These are phyloP conservation scores for Yarrowia galli DNA, from an alignment of 1,139 yeast genomes.

Conservation along the genomic window DNA sequence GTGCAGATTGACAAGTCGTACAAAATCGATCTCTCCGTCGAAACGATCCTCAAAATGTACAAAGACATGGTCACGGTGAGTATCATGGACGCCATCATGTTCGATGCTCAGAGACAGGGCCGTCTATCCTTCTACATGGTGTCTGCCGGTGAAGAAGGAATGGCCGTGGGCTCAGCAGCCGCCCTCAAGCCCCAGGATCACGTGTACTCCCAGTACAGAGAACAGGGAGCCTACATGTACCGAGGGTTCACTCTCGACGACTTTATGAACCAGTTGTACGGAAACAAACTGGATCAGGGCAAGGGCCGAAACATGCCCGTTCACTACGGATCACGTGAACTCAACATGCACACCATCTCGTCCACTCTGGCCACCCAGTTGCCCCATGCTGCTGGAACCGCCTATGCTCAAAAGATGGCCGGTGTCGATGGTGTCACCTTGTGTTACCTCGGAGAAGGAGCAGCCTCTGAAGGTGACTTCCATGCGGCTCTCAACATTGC, in stretches of 20 bases:
- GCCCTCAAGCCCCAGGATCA: constrained; percentile 49
- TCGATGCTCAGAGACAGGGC: constrained; percentile 53
- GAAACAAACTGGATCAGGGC: constrained; percentile 49
- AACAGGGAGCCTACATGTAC: constrained; percentile 50
- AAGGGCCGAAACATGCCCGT: constrained; percentile 52
- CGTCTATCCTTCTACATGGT: constrained; percentile 52
- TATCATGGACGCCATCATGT: constrained; percentile 50
- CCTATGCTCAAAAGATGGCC: constrained; percentile 50
- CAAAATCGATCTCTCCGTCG: constrained; percentile 37
- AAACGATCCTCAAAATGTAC: constrained; percentile 48
- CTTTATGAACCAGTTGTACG: constrained; percentile 51
- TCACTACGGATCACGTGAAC: constrained; percentile 48
- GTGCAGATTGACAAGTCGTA: constrained; percentile 29
- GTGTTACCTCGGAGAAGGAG: constrained; percentile 53
- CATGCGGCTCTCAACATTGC: constrained; percentile 53
- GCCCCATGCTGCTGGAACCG: constrained; percentile 54
- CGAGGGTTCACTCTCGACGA: constrained; percentile 51
- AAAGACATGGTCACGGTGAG: constrained; percentile 50
- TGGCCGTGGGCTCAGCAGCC: constrained; percentile 52
- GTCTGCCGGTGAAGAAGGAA: constrained; percentile 53
- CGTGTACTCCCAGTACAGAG: constrained; percentile 51
- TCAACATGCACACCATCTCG: constrained; percentile 51
- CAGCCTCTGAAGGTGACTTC: constrained; percentile 53
- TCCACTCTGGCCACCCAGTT: constrained; percentile 52
- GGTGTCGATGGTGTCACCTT: constrained; percentile 45